A percentile compares a stretch with the other conserved stretches of the same genome.
Evolutionary conservation across 2,329 filamentous ascomycete species (phyloP).

Genomic region (Aureobasidium sp.): DNA sequence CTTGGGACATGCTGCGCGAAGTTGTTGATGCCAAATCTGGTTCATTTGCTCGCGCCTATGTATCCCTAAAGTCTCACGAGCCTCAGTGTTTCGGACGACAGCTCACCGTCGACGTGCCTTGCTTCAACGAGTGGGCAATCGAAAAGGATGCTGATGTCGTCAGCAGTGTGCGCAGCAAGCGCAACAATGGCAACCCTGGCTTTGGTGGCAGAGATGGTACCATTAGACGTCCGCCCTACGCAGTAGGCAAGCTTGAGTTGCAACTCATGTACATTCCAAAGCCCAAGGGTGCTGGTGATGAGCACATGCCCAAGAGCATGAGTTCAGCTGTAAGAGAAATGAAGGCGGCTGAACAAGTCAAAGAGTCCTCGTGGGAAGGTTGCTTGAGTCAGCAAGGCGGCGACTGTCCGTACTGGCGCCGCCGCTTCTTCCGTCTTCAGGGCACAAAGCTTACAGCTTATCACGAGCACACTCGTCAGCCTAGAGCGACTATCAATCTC

Average conservation of each 20-base stretch:
- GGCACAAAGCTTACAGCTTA: slow-evolving; percentile 90
- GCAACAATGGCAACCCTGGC: slow-evolving; percentile 25
- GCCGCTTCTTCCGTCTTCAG: slow-evolving; percentile 90
- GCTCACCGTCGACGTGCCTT: slow-evolving; percentile 78
- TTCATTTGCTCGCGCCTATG: slow-evolving; percentile 88
- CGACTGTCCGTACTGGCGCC: slow-evolving; percentile 98
- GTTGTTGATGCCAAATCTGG: slow-evolving; percentile 79
- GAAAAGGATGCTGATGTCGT: slow-evolving; percentile 65
- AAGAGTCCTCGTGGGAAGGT: slow-evolving; percentile 70
- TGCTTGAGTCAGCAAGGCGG: slow-evolving; percentile 92
- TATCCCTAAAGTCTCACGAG: slow-evolving; percentile 90
- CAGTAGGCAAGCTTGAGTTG: slow-evolving; percentile 86
- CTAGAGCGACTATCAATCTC: slow-evolving; percentile 92
- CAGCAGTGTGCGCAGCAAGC: slow-evolving; percentile 93
- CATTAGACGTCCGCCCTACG: slow-evolving; percentile 81
- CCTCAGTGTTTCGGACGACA: slow-evolving; percentile 78
- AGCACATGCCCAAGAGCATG: slow-evolving; percentile 99
- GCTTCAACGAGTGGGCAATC: slow-evolving; percentile 97
- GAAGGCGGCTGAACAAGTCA: slow-evolving; percentile 76
- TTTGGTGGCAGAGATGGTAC: slow-evolving; percentile 56
- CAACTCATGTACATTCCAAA: slow-evolving; percentile 93
- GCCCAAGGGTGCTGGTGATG: slow-evolving; percentile 75
- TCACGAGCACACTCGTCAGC: slow-evolving; percentile 90
- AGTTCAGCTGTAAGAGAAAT: slow-evolving; percentile 91
- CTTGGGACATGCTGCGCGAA: slow-evolving; percentile 81